Base-by-base conservation (phyloP, 164 flowering plant species). In the Tetracentron sinense region DNA sequence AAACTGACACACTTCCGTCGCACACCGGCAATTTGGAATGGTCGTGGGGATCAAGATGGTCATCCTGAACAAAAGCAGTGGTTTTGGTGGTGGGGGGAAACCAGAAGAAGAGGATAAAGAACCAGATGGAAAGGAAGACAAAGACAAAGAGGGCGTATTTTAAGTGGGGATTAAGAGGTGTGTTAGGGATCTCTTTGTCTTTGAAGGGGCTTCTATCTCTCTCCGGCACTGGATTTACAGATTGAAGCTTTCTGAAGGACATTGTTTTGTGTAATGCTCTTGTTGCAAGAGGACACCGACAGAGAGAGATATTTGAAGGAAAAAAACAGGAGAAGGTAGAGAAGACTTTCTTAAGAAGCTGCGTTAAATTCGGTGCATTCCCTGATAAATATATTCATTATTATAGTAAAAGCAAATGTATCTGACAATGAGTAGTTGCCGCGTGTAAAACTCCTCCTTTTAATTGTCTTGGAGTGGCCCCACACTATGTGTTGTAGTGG, bases 1-100 rank as follows among this genome's bases (percentile, higher is more conserved):
- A 83, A 3, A 83, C 75, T 1, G 46, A 52, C n/a, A 54, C 52
- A n/a, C 52, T 66, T 3, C 46, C 51, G 17, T 55, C 35, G 52
- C 72, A 67, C 16, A 29, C 27, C 22, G 31, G 23, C 54, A 48
- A 2, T 4, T 12, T 20, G 4, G 42, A 14, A 6, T 21, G 25
- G 6, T 4, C 12, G 6, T 3, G 10, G 8, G 0, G 22, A 56
- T 27, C 19, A 21, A 21, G 27, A 25, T 0, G 54, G 50, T 15
- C 25, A 23, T 55, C 16, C 31, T 5, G 42, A 0, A 0, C 57
- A 56, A 35, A 60, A 56, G 8, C 30, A 68, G 44, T 38, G 8
- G 8, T 10, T 10, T 50, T 50, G 54, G 56, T 52, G 38, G 60
- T 47, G 19, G 59, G 28, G 44, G 64, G 42, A 7, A 60, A 56